Conservation (phyloP, 2,329 filamentous ascomycete genomes). For the Nothomitra cinnamomea region DNA sequence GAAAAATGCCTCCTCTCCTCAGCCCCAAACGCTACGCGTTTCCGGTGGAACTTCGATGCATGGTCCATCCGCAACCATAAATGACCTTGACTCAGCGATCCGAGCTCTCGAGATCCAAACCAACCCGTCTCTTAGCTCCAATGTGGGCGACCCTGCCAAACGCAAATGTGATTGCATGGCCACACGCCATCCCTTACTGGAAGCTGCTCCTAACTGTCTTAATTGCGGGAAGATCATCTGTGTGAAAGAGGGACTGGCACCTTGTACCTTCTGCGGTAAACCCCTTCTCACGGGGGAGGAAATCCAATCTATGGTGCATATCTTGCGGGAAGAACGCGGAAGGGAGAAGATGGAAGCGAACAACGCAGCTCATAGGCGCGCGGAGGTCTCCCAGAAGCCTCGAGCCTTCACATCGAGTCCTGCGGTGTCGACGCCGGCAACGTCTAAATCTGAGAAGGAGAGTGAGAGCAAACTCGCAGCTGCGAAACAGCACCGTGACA, state of each 20-base stretch:
- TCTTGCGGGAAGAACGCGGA: constrained; percentile 71
- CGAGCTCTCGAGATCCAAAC: constrained; percentile 80
- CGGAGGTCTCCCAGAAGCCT: constrained; percentile 45
- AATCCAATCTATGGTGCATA: constrained; percentile 68
- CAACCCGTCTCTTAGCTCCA: constrained; percentile 48
- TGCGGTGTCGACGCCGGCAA: constrained; percentile 19
- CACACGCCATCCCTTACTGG: constrained; percentile 68
- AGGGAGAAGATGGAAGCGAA: constrained; percentile 73
- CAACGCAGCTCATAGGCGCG: constrained; percentile 48
- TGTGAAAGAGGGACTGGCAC: constrained; percentile 80
- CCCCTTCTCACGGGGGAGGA: constrained; percentile 57
- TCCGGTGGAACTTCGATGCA: constrained; percentile 69
- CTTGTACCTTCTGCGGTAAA: constrained; percentile 76
- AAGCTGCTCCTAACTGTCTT: constrained; percentile 84
- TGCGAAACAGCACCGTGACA: constrained; percentile 66
- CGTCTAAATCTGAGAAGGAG: constrained; percentile 20
- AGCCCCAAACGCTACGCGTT: constrained; percentile 47
- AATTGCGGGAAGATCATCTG: constrained; percentile 91
- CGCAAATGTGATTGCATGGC: constrained; percentile 74
- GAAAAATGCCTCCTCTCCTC: constrained; percentile 28
- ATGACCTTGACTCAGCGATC: constrained; percentile 60
- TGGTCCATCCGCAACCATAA: constrained; percentile 56
- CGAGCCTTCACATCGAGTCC: constrained; percentile 40
- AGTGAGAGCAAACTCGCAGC: constrained; percentile 42
- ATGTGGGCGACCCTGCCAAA: constrained; percentile 33